Evolutionary conservation across 345 rosid genomes (phyloP), one percentile per base, ranked within the genome.

Genomic region (Abelmoschus esculentus): DNA sequence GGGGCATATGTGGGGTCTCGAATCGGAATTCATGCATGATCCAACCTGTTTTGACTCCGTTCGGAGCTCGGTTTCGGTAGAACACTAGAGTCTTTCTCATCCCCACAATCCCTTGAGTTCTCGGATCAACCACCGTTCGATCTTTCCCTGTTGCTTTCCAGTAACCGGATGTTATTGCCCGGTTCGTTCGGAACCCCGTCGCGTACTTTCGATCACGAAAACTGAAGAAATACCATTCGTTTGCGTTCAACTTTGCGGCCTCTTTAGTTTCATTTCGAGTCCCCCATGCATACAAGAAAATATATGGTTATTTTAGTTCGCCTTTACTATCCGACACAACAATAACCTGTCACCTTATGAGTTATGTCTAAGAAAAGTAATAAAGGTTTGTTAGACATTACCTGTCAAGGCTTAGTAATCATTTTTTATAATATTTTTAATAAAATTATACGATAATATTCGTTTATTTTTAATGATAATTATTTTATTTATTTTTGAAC

Each of bases 91-190:
- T 95, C 87, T 95, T 95, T 69, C 99, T 85, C 99, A 95, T 95
- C 79, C 99, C 99, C 32, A 95, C 91, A 17, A 86, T 72, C 75
- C 86, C 86, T 0, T 80, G 77, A 3, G 88, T 87, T 2, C 72
- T 18, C 7, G 93, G 91, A 67, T 95, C 89, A 52, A 87, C 70
- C 59, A 95, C 97, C 50, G 84, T 83, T 34, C 99, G 91, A 81
- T 95, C 99, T 70, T 95, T 95, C 11, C 99, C 99, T 0, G 99
- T 95, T 13, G 99, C 99, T 71, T 95, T 95, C 99, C 99, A 95
- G 79, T 95, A 95, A 59, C 99, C 99, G 1, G 86, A 79, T 44
- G 72, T 73, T 3, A 97, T 95, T 0, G 99, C 96, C 13, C 99
- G 81, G 64, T 95, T 95, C 53, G 99, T 86, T 8, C 99, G 79